Percentiles rank a stretch among this genome's conserved stretches.
These are phyloP conservation scores for Leccinum variicolor DNA, from an alignment of 768 basidiomycete genomes.

Conservation along the genomic window DNA sequence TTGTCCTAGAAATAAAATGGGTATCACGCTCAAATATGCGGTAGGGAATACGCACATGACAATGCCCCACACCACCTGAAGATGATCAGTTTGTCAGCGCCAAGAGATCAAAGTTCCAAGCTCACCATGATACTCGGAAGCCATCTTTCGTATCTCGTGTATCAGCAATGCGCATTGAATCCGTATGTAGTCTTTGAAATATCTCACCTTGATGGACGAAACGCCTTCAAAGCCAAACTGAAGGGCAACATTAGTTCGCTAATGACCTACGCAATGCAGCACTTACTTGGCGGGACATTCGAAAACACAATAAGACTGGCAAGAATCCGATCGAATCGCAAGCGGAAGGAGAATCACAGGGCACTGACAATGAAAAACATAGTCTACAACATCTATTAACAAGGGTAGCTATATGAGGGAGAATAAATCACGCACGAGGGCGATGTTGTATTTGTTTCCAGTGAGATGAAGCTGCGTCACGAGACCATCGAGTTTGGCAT, in stretches of 20 bases:
- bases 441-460: slow-evolving; percentile 63
- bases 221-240: slow-evolving; percentile 50
- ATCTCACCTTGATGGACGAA: slow-evolving; percentile 60
- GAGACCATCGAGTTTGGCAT: slow-evolving; percentile 66
- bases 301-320: slow-evolving; percentile 37
- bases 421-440: slow-evolving; percentile 42
- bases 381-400: slow-evolving; percentile 38
- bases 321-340: background rate
- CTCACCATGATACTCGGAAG: slow-evolving; percentile 62
- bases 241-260: background rate
- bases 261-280: background rate
- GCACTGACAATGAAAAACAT: slow-evolving; percentile 65
- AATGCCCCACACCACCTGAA: slow-evolving; percentile 61
- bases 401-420: background rate
- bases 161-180: background rate
- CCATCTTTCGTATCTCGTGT: slow-evolving; percentile 40
- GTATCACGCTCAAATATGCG: background rate
- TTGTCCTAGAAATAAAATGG: slow-evolving; percentile 38
- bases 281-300: slow-evolving; percentile 68
- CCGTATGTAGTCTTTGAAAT: background rate
- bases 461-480: slow-evolving; percentile 52
- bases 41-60: slow-evolving; percentile 43
- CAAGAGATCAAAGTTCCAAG: background rate
- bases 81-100: background rate
- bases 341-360: background rate